Evolutionary conservation across 2,329 filamentous ascomycete genomes (phyloP).

Genomic region (Xylariaceae sp.): DNA sequence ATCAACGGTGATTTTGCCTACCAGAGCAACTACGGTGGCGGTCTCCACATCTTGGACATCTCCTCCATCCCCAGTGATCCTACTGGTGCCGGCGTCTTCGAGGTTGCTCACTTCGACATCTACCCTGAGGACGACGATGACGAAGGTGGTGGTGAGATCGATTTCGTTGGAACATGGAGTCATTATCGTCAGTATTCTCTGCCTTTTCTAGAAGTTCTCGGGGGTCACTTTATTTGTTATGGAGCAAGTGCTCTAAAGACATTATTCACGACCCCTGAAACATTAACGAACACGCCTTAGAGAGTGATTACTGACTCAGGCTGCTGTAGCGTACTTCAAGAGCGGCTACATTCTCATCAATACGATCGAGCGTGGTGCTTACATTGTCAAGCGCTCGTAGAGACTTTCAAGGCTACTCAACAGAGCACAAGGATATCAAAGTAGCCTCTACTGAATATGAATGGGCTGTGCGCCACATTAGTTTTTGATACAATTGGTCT

Average conservation of each 20-base stretch:
- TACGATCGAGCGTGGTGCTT: constrained; percentile 45
- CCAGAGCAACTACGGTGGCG: constrained; percentile 45
- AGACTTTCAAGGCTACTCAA: constrained; percentile 2
- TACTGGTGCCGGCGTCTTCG: constrained; percentile 29
- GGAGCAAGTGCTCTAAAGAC: no score
- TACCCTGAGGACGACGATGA: constrained; percentile 45
- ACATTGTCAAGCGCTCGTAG: constrained; percentile 38
- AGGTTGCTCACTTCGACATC: constrained; percentile 44
- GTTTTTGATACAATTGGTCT: no score
- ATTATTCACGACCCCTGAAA: no score
- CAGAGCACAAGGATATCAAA: background rate
- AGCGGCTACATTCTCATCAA: constrained; percentile 44
- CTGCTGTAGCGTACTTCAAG: constrained; percentile 34
- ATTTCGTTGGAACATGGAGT: constrained; percentile 41
- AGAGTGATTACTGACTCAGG: no score
- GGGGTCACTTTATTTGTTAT: no score
- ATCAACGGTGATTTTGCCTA: constrained; percentile 37
- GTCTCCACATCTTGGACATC: constrained; percentile 36
- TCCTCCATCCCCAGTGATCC: constrained; percentile 32
- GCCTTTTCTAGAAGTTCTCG: no score
- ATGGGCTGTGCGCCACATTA: no score
- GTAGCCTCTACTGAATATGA: background rate
- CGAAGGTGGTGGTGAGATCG: constrained; percentile 31
- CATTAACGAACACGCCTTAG: no score
- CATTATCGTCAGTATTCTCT: constrained; percentile 30